Conservation (phyloP, 805 yeast species). For the Metschnikowia peoriensis region DNA sequence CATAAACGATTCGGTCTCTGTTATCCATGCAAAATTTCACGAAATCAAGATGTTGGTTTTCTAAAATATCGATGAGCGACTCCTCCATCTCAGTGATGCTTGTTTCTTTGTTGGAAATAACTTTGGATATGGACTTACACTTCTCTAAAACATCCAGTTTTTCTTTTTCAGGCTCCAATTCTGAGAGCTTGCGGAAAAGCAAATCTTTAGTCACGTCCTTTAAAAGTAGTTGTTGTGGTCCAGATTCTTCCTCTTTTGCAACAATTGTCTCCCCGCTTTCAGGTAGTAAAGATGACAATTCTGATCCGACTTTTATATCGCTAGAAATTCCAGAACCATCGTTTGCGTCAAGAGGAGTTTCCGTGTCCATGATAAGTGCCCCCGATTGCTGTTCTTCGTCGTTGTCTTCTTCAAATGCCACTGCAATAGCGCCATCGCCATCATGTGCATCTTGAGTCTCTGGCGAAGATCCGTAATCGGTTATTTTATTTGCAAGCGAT, state of each 20-base stretch:
- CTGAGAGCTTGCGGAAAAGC: constrained; percentile 34
- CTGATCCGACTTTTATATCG: not conserved
- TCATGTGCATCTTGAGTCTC: constrained; percentile 14
- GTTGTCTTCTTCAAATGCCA: constrained; percentile 23
- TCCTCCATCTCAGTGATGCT: constrained; percentile 49
- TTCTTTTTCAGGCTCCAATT: constrained; percentile 36
- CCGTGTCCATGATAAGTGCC: not conserved
- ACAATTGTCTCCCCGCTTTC: constrained; percentile 4
- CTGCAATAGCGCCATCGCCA: constrained; percentile 25
- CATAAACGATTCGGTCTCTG: constrained; percentile 52
- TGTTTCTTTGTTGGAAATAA: constrained; percentile 37
- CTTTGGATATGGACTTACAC: constrained; percentile 37
- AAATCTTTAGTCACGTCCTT: constrained; percentile 15
- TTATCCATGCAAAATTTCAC: constrained; percentile 50
- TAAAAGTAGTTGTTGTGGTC: constrained; percentile 1
- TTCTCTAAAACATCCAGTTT: constrained; percentile 33
- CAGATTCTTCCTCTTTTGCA: not conserved
- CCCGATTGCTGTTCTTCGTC: not conserved
- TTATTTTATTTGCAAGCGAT: constrained; percentile 44
- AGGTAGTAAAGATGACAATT: not conserved
- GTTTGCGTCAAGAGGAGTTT: not conserved
- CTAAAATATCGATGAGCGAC: constrained; percentile 51
- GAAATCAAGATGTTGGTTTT: constrained; percentile 50
- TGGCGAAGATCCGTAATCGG: constrained; percentile 42
- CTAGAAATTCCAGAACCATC: not conserved